Evolutionary conservation across 148 eudicot species (phyloP), one percentile per base, ranked within the genome.

Genomic region (Vaccinium myrtillus): DNA sequence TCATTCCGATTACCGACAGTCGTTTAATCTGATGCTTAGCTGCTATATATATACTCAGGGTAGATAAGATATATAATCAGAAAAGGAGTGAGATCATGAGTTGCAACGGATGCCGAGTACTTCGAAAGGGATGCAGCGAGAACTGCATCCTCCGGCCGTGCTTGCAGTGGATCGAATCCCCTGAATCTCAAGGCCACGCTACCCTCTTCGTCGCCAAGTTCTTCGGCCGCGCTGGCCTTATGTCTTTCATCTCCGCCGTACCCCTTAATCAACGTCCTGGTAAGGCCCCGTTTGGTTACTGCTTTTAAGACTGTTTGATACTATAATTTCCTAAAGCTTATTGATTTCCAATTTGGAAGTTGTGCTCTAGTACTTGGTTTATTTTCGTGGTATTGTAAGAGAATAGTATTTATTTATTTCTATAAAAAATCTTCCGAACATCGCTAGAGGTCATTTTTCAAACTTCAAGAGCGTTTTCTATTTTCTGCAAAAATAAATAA

Each of bases 121-220:
- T 93, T 5, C 88, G 96, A 43, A 93, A 93, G 77, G 96, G 96
- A 59, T 93, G 96, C 89, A 93, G 96, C 30, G 96, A 93, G 49
- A 83, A 80, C 58, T 93, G 96, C 77, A 89, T 89, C 50, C 85
- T 92, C 6, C 82, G 94, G 1, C 94, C 92, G 0, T 91, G 93
- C 58, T 84, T 92, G 27, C 93, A 92, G 79, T 91, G 92, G 91
- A 90, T 92, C 69, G 88, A 88, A 27, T 83, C 86, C 13, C 87
- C 93, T 32, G 92, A 93, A 77, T 73, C 96, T 16, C 96, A 93
- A 80, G 94, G 87, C 5, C 91, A 93, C 93, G 94, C 96, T 73
- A 93, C 94, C 80, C 89, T 93, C 65, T 93, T 93, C 81, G 92
- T 93, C 61, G 96, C 96, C 78, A 93, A 93, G 82, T 93, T 92